These are phyloP conservation scores for Sporodiniella umbellata DNA, from an alignment of 371 early-diverging fungal species.

Conservation along the genomic window DNA sequence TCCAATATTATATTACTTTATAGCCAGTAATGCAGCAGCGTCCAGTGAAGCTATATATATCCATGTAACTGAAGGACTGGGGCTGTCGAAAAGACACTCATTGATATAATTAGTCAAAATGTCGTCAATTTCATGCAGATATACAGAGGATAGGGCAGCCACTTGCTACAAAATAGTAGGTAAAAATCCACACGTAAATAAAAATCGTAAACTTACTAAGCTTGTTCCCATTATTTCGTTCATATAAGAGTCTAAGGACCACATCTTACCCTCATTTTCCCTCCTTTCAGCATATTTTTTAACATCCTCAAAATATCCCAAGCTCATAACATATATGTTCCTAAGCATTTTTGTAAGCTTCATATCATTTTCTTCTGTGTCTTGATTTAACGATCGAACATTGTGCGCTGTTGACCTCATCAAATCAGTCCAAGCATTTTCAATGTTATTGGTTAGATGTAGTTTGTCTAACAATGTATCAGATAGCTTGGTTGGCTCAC, in stretches of 20 bases:
- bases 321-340: slow-evolving; percentile 47
- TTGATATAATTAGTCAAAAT: slow-evolving; percentile 52
- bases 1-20: slow-evolving; percentile 42
- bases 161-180: slow-evolving; percentile 46
- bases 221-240: slow-evolving; percentile 53
- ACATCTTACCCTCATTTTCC: slow-evolving; percentile 37
- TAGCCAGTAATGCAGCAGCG: slow-evolving; percentile 53
- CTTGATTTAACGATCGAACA: slow-evolving; percentile 7
- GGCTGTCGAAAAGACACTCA: slow-evolving; percentile 50
- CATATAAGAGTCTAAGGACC: slow-evolving; percentile 40
- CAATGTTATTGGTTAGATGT: slow-evolving; percentile 22
- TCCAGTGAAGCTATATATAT: slow-evolving; percentile 58
- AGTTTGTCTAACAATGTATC: slow-evolving; percentile 5
- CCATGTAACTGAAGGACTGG: slow-evolving; percentile 46
- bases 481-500: slow-evolving; percentile 1
- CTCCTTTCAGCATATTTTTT: slow-evolving; percentile 36
- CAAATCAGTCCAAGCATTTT: slow-evolving; percentile 39
- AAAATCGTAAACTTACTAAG: slow-evolving; percentile 28
- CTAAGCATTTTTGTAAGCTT: slow-evolving; percentile 32
- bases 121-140: slow-evolving; percentile 65
- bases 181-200: neutral
- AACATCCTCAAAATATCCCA: slow-evolving; percentile 52
- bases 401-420: slow-evolving; percentile 27
- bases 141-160: slow-evolving; percentile 53
- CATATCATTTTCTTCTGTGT: slow-evolving; percentile 13